phyloP scores from a whole-genome alignment of 179 eudicot species.

The Corrigiola litoralis region DNA sequence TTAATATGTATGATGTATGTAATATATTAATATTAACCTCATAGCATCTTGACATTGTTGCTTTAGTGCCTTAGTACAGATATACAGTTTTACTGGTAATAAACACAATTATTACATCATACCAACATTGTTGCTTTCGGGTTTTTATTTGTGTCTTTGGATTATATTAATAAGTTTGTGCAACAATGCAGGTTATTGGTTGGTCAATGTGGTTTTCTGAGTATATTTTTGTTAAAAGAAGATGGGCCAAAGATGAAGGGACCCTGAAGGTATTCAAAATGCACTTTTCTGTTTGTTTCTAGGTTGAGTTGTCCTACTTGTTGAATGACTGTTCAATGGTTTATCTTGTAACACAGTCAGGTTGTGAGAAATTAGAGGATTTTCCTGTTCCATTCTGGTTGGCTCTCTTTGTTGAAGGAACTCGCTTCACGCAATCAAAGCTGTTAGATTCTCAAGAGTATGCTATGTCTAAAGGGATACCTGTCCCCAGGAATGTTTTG shows the following conservation, averaged over 20 bases:
- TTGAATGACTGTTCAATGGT: not conserved
- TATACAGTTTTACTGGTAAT: too few relatives aligned
- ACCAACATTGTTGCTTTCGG: not conserved
- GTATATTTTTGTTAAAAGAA: conserved; percentile 59
- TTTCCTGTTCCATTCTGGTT: conserved; percentile 76
- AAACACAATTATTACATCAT: too few relatives aligned
- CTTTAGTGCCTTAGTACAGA: too few relatives aligned
- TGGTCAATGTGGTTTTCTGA: conserved; percentile 79
- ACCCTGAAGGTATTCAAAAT: conserved; percentile 42
- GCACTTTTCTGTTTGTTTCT: conserved; percentile 1
- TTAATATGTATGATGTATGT: too few relatives aligned
- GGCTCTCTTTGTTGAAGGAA: conserved; percentile 85
- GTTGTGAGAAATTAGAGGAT: conserved; percentile 51
- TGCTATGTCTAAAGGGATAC: conserved; percentile 60
- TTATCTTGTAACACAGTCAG: conserved; percentile 46
- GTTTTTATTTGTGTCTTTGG: not conserved
- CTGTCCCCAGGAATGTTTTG: conserved; percentile 65
- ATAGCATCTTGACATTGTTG: not conserved
- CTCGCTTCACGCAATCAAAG: conserved; percentile 76
- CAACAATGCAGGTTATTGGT: conserved; percentile 51
- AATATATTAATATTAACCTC: not conserved
- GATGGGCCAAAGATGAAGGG: conserved; percentile 58
- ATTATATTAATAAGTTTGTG: not conserved
- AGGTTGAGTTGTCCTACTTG: not conserved
- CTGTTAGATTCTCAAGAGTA: conserved; percentile 68